phyloP scores from a whole-genome alignment of 345 rosid genomes.

The Noccaea bulbosa region DNA sequence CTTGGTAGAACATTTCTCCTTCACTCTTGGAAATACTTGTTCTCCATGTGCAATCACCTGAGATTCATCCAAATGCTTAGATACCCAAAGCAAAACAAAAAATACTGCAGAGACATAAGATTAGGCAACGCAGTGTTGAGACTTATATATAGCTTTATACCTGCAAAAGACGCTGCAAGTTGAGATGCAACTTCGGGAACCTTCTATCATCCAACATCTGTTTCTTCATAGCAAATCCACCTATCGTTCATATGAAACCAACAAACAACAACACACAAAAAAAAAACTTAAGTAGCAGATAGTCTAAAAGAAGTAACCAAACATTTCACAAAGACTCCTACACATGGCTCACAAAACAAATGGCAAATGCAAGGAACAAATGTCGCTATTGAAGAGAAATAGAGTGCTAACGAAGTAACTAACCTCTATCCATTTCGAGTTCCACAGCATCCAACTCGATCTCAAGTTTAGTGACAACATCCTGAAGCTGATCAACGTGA shows the following conservation, averaged over 20 bases:
- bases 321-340: no score
- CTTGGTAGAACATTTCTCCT: slow-evolving; percentile 77
- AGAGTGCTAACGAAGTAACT: slow-evolving; percentile 6
- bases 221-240: slow-evolving; percentile 86
- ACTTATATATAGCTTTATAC: slow-evolving; percentile 45
- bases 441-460: slow-evolving; percentile 89
- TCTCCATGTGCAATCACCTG: slow-evolving; percentile 95
- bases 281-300: no score
- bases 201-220: slow-evolving; percentile 91
- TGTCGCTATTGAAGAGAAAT: neutral
- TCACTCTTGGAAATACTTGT: slow-evolving; percentile 93
- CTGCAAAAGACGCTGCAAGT: slow-evolving; percentile 93
- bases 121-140: neutral
- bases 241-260: slow-evolving; percentile 43
- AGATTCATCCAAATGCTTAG: slow-evolving; percentile 21
- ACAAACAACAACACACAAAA: neutral
- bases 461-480: slow-evolving; percentile 84
- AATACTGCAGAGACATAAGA: slow-evolving; percentile 58
- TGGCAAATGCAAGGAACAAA: neutral
- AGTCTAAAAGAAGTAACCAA: no score
- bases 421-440: slow-evolving; percentile 92
- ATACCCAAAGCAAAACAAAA: neutral
- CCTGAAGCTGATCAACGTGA: slow-evolving; percentile 94
- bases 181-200: slow-evolving; percentile 91
- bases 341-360: neutral